Base-by-base conservation (phyloP, 2,329 filamentous ascomycete genomes). In the Fusarium xylarioides region DNA sequence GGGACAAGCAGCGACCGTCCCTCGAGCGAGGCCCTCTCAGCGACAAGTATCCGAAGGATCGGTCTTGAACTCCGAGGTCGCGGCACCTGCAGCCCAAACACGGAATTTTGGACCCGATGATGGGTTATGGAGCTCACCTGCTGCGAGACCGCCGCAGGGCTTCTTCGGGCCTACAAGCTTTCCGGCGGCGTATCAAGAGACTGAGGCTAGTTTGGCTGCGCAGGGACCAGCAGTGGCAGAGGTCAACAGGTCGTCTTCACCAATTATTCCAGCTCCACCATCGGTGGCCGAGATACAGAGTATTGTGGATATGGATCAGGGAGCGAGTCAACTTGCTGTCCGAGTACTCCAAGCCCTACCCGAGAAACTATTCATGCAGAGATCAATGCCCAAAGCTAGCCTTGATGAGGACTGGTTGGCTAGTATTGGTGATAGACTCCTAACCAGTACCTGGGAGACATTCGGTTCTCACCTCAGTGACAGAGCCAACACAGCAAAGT, bases 331-430 rank as follows among this genome's bases (percentile, higher is more conserved):
- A 9, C 35, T 60, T 6, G 57, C 57, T 5, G 14, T 40, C 4
- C 55, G 4, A 19, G 35, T 60, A 2, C 30, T 60, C 7, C 57
- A 55, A 15, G 47, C 46, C 7, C 14, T 60, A 16, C 28, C 57
- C 1, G 35, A 60, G 2, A 34, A 18, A 15, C 3, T 8, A 1
- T 1, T 3, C 3, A 11, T 18, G 2, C 0, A 9, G 3, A 11
- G 12, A 9, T 5, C 15, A 2, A 38, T 1, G 4, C 16, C 40
- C 4, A 2, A 18, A 12, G 5, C 3, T 21, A 18, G 10, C 9
- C 18, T 40, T 15, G 47, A 55, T 4, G 57, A 42, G 6, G 35
- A 54, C 12, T 60, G 46, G 46, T 11, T 60, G 35, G 30, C 14
- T 6, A 18, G 11, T 7, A 26, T 60, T n/a, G 28, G 57, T 16